These are phyloP conservation scores for Marchantia paleacea DNA, from an alignment of 225 moss, liverwort and hornwort genomes.

Conservation along the genomic window DNA sequence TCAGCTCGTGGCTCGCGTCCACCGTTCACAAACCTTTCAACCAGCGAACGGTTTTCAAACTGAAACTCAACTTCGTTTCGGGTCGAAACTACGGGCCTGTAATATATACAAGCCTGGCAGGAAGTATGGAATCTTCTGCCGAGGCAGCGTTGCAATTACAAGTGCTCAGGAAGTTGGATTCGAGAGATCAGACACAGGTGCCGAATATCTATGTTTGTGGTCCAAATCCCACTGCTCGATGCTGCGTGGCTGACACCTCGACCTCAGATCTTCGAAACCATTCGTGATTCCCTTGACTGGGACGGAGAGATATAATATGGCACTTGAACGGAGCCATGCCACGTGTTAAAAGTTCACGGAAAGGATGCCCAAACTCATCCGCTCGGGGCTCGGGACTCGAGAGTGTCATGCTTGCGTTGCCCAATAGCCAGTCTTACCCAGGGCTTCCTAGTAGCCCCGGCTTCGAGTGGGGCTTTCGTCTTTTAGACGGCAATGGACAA, in stretches of 20 bases:
- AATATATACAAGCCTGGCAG: background rate
- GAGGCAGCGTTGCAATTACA: no score
- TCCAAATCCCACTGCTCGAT: background rate
- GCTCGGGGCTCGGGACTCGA: no score
- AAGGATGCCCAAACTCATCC: background rate
- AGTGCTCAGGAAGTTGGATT: background rate
- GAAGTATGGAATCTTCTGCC: background rate
- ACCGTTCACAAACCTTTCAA: background rate
- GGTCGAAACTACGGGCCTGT: background rate
- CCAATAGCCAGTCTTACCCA: no score
- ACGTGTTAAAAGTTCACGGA: background rate
- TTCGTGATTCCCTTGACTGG: background rate
- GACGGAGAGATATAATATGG: background rate
- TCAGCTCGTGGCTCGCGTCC: background rate
- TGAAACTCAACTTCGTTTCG: background rate
- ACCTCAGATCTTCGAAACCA: background rate
- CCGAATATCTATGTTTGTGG: slow-evolving; percentile 13
- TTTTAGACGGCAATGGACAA: no score
- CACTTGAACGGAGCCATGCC: background rate
- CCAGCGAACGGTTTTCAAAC: background rate
- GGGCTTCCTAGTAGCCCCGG: no score
- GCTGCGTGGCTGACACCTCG: slow-evolving; percentile 11
- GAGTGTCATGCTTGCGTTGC: no score
- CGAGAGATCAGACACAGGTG: background rate
- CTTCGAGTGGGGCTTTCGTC: no score